phyloP scores from a whole-genome alignment of 2,329 filamentous ascomycete species.

The Xylariaceae sp. region DNA sequence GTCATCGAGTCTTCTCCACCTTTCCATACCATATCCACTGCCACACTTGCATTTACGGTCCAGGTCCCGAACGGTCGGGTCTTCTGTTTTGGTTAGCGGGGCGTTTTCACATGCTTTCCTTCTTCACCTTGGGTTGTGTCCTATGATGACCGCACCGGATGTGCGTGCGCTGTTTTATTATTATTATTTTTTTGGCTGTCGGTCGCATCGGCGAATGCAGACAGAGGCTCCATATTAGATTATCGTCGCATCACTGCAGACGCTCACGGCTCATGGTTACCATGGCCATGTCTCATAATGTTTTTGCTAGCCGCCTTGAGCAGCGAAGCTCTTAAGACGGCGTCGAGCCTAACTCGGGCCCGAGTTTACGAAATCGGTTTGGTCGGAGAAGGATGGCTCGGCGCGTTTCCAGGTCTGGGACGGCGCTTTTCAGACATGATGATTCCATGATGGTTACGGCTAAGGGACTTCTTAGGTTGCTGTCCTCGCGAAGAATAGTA shows the following conservation, averaged over 20 bases:
- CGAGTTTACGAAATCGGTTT: slow-evolving; percentile 4
- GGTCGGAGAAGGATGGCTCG: slow-evolving; percentile 28
- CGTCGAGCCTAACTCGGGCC: slow-evolving; percentile 28
- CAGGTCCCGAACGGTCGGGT: neutral
- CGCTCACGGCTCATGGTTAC: neutral
- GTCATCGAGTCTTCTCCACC: neutral
- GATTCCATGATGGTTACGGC: neutral
- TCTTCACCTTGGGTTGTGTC: neutral
- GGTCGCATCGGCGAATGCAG: neutral
- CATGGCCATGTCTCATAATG: slow-evolving; percentile 2
- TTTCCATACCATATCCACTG: neutral
- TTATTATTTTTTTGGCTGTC: neutral
- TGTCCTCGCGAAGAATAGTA: neutral
- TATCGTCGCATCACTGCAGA: slow-evolving; percentile 7
- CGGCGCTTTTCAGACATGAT: slow-evolving; percentile 1
- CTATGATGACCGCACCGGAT: neutral
- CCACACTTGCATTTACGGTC: slow-evolving; percentile 10
- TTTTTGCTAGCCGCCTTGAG: slow-evolving; percentile 23
- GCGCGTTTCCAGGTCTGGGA: slow-evolving; percentile 17
- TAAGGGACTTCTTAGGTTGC: neutral
- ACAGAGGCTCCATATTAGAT: slow-evolving; percentile 2
- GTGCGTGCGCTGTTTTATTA: neutral
- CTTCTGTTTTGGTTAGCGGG: slow-evolving; percentile 9
- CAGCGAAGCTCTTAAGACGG: slow-evolving; percentile 17
- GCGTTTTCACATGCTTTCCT: slow-evolving; percentile 1